Percentiles rank a stretch among this genome's conserved stretches.
Conservation (phyloP, 768 basidiomycete genomes). For the Boletus barrowsii region DNA sequence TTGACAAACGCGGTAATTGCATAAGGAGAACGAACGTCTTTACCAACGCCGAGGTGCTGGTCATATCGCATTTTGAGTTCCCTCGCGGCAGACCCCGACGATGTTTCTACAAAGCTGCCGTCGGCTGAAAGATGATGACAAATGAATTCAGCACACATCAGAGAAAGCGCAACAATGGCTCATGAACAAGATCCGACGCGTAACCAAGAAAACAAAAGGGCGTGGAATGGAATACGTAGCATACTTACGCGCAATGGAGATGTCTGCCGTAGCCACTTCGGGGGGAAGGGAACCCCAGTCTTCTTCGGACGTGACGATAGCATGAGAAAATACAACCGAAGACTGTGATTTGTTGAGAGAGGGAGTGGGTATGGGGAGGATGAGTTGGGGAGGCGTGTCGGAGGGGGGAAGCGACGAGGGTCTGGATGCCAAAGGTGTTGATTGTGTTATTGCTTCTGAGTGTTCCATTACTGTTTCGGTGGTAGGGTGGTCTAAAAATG, state of each 20-base stretch:
- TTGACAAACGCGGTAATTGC: constrained; percentile 80
- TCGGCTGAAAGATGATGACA: constrained; percentile 47
- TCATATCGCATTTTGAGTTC: constrained; percentile 79
- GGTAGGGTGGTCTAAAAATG: constrained; percentile 22
- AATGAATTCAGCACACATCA: constrained; percentile 4
- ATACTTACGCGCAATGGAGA: constrained; percentile 56
- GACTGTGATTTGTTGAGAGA: constrained; percentile 39
- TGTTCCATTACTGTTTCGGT: constrained; percentile 19
- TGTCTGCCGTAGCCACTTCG: constrained; percentile 54
- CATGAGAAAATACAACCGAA: constrained; percentile 45
- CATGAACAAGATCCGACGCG: constrained; percentile 6
- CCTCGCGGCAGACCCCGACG: constrained; percentile 70
- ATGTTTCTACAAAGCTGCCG: constrained; percentile 76
- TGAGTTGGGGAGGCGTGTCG: constrained; percentile 28
- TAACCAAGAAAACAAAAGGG: not conserved
- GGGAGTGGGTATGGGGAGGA: constrained; percentile 43
- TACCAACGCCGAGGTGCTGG: constrained; percentile 61
- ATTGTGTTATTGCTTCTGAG: constrained; percentile 16
- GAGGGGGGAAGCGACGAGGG: constrained; percentile 19
- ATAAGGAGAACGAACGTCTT: constrained; percentile 70
- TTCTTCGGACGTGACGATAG: constrained; percentile 32
- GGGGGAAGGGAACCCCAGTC: constrained; percentile 43
- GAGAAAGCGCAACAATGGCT: not conserved
- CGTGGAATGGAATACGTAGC: constrained; percentile 7
- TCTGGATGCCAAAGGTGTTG: constrained; percentile 14